Evolutionary conservation across 106 monocot species (phyloP), one percentile per base, ranked within the genome.

Genomic region (Cymbidium sinense): DNA sequence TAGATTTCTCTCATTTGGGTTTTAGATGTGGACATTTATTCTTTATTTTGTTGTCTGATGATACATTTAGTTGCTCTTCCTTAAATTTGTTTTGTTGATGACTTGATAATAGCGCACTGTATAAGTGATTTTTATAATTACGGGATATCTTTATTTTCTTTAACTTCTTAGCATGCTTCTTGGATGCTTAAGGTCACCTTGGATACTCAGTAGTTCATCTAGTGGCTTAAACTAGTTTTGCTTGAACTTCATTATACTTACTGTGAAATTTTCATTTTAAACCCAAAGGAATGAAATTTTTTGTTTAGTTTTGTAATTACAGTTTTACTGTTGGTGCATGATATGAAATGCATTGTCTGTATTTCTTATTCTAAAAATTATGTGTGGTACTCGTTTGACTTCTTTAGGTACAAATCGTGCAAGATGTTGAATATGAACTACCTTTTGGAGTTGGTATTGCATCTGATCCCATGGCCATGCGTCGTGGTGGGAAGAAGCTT

Each of bases 381-480:
- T 62, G 7, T 37, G 23, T 37, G 25, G 9, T 31, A 27, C 43
- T 47, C 62, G 50, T 47, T 73, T 44, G 36, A 19, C 19, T 78
- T 34, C 18, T 88, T 15, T 50, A 95, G 95, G 91, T 95, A 76
- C 84, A 85, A 33, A 87, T 91, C 78, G 65, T 75, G 19, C 73
- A 81, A 72, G 79, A 83, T 79, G 34, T 43, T 77, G 78, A 84
- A 34, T 50, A 31, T 55, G 83, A 55, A 23, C 61, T 81, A 78
- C 84, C 91, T 19, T 69, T 78, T 85, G 88, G 86, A 47, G 78
- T 93, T 82, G 96, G 96, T 76, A 78, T 91, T 61, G 96, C 89
- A 81, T 93, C 86, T 84, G 93, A 96, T 84, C 91, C 96, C 64
- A 96, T 96, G 96, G 75, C 91, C 2, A 70, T 79, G 74, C 86